Base-by-base conservation (phyloP, 257 asterid genomes). In the Jacaranda mimosifolia region DNA sequence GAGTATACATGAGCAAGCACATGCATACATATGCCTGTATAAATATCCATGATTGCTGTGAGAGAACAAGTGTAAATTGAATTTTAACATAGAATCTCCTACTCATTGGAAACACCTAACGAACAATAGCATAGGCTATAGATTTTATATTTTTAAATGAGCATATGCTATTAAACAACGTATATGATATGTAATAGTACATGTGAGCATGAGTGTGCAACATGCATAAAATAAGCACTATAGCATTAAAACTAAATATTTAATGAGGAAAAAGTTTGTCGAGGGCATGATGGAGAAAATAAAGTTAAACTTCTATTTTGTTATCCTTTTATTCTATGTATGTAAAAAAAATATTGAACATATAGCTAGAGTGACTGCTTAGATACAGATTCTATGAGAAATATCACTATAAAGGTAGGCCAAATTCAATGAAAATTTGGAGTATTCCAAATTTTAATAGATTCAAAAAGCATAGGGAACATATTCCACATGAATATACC, bases 161-260 rank as follows among this genome's bases (percentile, higher is more conserved):
- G 14, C n/a, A n/a, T n/a, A n/a, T n/a, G n/a, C n/a, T n/a, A n/a
- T n/a, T n/a, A n/a, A n/a, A n/a, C n/a, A n/a, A 46, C 26, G 15
- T 10, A 15, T 17, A 10, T n/a, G 15, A 18, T 39, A 65, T 39
- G 51, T 53, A 32, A 39, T 53, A 62, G 63, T 36, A 9, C 38
- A 65, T 15, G 46, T 59, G 57, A 42, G 73, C 51, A 78, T n/a
- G 64, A 36, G 15, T 14, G 6, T 36, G 42, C 35, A 21, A 42
- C 36, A 70, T 19, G 21, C 35, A 72, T 13, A n/a, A n/a, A n/a
- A n/a, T n/a, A 21, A 58, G 35, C 21, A 59, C 48, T 32, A 5
- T 14, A 32, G 21, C 32, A 63, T 49, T 42, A 32, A 5, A 49
- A 71, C 52, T 10, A 73, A 73, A 73, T 32, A 57, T 57, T 15